These are phyloP conservation scores for Gynostemma pentaphyllum DNA, from an alignment of 306 rosid genomes.

Conservation along the genomic window DNA sequence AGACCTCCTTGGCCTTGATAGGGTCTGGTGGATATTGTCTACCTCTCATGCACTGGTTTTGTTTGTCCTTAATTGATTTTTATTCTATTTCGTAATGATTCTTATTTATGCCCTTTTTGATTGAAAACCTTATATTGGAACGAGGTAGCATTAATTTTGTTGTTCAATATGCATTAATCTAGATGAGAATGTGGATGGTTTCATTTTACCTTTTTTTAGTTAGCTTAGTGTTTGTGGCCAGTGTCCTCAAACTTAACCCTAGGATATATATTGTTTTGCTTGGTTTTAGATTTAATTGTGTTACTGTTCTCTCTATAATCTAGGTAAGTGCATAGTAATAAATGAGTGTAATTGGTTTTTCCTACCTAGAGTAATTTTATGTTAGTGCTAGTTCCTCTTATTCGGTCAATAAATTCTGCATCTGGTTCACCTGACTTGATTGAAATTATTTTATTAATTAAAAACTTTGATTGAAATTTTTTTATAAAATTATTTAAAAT, in stretches of 20 bases:
- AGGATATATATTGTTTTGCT: neutral
- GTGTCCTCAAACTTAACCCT: neutral
- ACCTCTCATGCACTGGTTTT: no score
- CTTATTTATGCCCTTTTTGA: no score
- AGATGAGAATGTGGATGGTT: neutral
- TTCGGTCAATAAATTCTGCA: no score
- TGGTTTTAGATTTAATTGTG: neutral
- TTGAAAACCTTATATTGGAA: neutral
- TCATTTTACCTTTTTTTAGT: neutral
- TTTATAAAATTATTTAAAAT: no score
- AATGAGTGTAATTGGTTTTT: neutral
- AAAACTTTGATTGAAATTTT: no score
- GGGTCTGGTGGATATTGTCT: no score
- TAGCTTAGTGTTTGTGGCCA: neutral
- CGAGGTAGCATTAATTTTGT: neutral
- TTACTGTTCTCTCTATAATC: no score
- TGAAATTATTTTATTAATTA: no score
- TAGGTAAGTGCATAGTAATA: neutral
- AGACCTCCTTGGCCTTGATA: no score
- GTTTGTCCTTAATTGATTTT: neutral
- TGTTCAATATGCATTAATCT: neutral
- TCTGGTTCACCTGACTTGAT: no score
- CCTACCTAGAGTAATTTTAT: neutral
- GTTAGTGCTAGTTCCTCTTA: no score
- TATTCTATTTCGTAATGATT: neutral